These are phyloP conservation scores for Tulasnella calospora DNA, from an alignment of 768 basidiomycete genomes.

Conservation along the genomic window DNA sequence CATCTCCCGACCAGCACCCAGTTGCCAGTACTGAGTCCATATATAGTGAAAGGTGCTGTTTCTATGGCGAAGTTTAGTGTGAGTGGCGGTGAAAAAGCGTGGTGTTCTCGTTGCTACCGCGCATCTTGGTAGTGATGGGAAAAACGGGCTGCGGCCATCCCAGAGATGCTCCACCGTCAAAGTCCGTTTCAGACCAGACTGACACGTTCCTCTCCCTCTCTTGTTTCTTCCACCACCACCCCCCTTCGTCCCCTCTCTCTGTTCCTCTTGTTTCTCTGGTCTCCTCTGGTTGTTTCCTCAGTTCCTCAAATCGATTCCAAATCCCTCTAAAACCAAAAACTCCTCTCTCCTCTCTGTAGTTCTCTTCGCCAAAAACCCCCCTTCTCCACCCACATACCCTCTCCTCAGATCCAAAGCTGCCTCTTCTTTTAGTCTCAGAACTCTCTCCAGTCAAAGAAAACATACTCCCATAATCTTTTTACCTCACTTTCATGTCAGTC, in stretches of 20 bases:
- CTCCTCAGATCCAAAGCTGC: neutral
- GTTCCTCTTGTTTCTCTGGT: constrained; percentile 29
- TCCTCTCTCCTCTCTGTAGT: neutral
- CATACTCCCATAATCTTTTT: constrained; percentile 17
- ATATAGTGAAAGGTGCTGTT: neutral
- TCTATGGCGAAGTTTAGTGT: neutral
- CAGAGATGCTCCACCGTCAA: neutral
- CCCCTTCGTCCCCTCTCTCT: constrained; percentile 29
- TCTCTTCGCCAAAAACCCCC: constrained; percentile 1
- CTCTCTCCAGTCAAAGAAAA: constrained; percentile 5
- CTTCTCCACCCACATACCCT: constrained; percentile 11
- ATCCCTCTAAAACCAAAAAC: neutral
- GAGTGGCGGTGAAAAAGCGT: constrained; percentile 4
- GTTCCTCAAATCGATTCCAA: constrained; percentile 9
- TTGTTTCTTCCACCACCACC: constrained; percentile 10
- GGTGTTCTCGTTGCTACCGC: constrained; percentile 4
- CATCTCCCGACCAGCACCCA: neutral
- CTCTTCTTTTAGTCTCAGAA: constrained; percentile 1
- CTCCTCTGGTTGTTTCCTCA: constrained; percentile 24
- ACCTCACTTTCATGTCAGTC: constrained; percentile 17
- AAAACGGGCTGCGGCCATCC: neutral
- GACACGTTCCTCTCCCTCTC: constrained; percentile 11
- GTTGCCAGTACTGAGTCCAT: neutral
- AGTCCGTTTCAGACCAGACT: constrained; percentile 11
- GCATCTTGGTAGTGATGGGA: neutral